A percentile compares a stretch with the other conserved stretches of the same genome.
These are phyloP conservation scores for Ceratocystiopsis brevicomis DNA, from an alignment of 2,329 filamentous ascomycete species.

Conservation along the genomic window DNA sequence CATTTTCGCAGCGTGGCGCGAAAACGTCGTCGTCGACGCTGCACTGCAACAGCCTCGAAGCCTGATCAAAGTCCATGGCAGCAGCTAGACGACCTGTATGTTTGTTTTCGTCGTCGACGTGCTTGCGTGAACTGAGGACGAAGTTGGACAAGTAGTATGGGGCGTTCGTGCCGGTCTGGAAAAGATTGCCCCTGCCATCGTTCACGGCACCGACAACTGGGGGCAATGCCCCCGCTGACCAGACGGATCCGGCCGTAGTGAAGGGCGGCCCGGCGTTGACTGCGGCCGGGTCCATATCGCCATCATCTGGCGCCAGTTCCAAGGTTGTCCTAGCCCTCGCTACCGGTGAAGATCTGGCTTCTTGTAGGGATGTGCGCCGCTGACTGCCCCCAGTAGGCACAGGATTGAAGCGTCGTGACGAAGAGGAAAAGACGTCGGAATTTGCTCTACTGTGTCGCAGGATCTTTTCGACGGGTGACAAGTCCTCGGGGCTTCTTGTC, in stretches of 20 bases:
- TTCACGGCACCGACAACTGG: conserved; percentile 36
- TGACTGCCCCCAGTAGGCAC: conserved; percentile 11
- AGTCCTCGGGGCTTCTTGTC: conserved; percentile 22
- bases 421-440: conserved; percentile 24
- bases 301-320: conserved; percentile 4
- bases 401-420: conserved; percentile 12
- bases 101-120: conserved; percentile 41
- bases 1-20: background rate
- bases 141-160: conserved; percentile 41
- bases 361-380: conserved; percentile 13
- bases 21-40: conserved; percentile 8
- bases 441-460: conserved; percentile 22
- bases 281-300: background rate
- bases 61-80: conserved; percentile 62
- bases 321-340: conserved; percentile 14
- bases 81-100: conserved; percentile 60
- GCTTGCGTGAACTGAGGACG: conserved; percentile 18
- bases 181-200: conserved; percentile 41
- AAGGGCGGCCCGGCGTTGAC: background rate
- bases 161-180: conserved; percentile 56
- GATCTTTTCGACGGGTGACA: conserved; percentile 26
- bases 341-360: conserved; percentile 11
- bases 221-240: conserved; percentile 56
- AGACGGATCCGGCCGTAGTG: conserved; percentile 37
- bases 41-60: conserved; percentile 45